Percentiles rank a stretch among this genome's conserved stretches.
Evolutionary conservation across 129 eudicot species (phyloP).

Genomic region (Flaveria trinervia): DNA sequence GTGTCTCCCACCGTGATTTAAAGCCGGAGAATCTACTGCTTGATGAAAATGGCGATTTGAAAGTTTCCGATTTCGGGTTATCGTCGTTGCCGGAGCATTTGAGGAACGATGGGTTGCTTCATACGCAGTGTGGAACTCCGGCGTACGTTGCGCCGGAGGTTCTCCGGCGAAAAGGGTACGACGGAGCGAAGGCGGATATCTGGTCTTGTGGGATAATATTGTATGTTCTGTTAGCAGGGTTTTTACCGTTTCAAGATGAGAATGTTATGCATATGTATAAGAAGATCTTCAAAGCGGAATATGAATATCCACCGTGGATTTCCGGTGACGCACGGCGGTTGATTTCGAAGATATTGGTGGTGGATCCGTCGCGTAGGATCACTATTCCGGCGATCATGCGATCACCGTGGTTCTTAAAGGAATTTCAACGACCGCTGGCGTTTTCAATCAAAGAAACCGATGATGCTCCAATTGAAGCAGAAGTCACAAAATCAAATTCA

Average conservation of each 20-base stretch:
- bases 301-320: conserved; percentile 76
- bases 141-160: conserved; percentile 98
- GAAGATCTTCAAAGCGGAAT: conserved; percentile 72
- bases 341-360: conserved; percentile 58
- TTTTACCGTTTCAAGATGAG: conserved; percentile 74
- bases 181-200: conserved; percentile 73
- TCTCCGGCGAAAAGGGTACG: conserved; percentile 73
- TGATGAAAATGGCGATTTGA: conserved; percentile 60
- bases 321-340: conserved; percentile 58
- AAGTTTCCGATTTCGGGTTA: conserved; percentile 79
- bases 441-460: conserved; percentile 26
- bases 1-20: conserved; percentile 71
- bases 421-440: conserved; percentile 38
- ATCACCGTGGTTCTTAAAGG: conserved; percentile 71
- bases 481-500: background rate
- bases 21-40: conserved; percentile 79
- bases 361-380: conserved; percentile 62
- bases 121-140: conserved; percentile 91
- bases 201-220: conserved; percentile 94
- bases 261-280: conserved; percentile 77
- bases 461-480: conserved; percentile 7
- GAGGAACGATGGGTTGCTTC: conserved; percentile 64
- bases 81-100: conserved; percentile 81
- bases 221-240: conserved; percentile 72
- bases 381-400: conserved; percentile 64